phyloP scores from a whole-genome alignment of 768 basidiomycete species.

The Leccinum boreale region DNA sequence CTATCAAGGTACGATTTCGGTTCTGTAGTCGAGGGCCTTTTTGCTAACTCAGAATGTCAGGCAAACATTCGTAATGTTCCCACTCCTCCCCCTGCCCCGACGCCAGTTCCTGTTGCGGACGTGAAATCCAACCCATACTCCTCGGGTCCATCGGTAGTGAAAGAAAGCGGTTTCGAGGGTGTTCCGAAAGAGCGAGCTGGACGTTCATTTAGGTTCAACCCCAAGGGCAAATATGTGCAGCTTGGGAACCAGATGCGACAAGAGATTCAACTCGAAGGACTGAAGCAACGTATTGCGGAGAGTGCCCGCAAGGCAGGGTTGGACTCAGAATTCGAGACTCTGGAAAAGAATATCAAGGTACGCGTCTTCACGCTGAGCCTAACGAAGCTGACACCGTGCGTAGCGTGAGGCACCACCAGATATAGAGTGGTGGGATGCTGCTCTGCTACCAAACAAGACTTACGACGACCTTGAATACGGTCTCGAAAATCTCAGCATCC shows the following conservation, averaged over 20 bases:
- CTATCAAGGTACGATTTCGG: slow-evolving; percentile 64
- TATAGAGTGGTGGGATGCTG: slow-evolving; percentile 97
- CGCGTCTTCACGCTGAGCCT: slow-evolving; percentile 15
- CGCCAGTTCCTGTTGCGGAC: slow-evolving; percentile 38
- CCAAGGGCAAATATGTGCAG: slow-evolving; percentile 88
- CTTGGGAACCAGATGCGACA: slow-evolving; percentile 68
- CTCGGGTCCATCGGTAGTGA: slow-evolving; percentile 40
- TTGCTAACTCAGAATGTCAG: slow-evolving; percentile 25
- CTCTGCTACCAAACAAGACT: slow-evolving; percentile 72
- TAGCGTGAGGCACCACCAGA: slow-evolving; percentile 85
- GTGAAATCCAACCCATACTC: slow-evolving; percentile 75
- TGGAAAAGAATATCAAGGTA: slow-evolving; percentile 88
- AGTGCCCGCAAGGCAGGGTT: slow-evolving; percentile 90
- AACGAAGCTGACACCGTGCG: slow-evolving; percentile 1
- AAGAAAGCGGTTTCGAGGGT: slow-evolving; percentile 69
- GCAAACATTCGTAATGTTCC: slow-evolving; percentile 78
- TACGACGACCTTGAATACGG: slow-evolving; percentile 74
- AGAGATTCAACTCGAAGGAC: slow-evolving; percentile 79
- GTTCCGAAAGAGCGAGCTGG: slow-evolving; percentile 69
- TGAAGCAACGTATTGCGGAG: slow-evolving; percentile 92
- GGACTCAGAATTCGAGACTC: slow-evolving; percentile 86
- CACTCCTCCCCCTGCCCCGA: slow-evolving; percentile 50
- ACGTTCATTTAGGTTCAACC: slow-evolving; percentile 79
- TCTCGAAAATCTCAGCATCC: slow-evolving; percentile 58
- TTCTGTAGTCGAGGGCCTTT: not conserved